Evolutionary conservation across 164 flowering plant species (phyloP).

Genomic region (Stephania cephalantha): DNA sequence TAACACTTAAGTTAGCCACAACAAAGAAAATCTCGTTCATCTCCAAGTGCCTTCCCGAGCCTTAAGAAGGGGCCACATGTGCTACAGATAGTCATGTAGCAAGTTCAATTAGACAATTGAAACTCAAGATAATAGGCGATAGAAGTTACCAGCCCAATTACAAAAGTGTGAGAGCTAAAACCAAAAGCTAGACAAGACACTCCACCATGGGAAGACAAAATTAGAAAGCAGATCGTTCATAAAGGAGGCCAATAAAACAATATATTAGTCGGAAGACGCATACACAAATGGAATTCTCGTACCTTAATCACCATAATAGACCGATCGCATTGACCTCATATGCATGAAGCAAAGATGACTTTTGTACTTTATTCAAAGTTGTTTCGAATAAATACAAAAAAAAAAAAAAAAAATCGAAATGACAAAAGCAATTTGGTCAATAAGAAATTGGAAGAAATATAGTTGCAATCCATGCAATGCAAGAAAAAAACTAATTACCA

Average conservation of each 20-base stretch:
- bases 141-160: too few species aligned
- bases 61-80: constrained; percentile 95
- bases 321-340: constrained; percentile 96
- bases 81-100: constrained; percentile 33
- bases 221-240: neutral
- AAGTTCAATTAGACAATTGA: neutral
- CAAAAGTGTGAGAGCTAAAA: too few species aligned
- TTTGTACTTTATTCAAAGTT: constrained; percentile 71
- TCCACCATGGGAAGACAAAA: neutral
- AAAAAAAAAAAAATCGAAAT: too few species aligned
- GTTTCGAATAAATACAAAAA: constrained; percentile 44
- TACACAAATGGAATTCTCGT: neutral
- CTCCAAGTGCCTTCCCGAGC: constrained; percentile 63
- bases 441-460: too few species aligned
- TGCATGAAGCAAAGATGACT: constrained; percentile 63
- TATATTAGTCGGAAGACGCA: too few species aligned
- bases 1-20: constrained; percentile 88
- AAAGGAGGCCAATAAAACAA: too few species aligned
- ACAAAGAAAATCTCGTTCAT: constrained; percentile 59
- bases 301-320: constrained; percentile 83
- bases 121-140: too few species aligned
- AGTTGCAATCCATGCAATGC: too few species aligned
- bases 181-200: too few species aligned
- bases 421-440: too few species aligned
- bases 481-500: too few species aligned